A percentile compares a stretch with the other conserved stretches of the same genome.
Conservation (phyloP, 2,329 filamentous ascomycete genomes). For the Hortaea werneckii region DNA sequence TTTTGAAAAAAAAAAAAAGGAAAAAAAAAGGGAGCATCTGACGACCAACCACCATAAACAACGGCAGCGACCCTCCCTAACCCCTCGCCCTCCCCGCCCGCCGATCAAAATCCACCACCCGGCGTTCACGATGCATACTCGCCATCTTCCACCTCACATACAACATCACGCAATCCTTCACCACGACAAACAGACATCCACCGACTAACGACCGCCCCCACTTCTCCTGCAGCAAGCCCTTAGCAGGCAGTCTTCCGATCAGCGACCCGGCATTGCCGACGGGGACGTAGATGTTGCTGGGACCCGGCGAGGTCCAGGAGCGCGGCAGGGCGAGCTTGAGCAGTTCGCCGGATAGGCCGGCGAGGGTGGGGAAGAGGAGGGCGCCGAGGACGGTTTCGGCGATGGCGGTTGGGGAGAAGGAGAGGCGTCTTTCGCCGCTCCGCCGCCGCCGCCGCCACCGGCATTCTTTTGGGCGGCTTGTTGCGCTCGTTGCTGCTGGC, state of each 20-base stretch:
- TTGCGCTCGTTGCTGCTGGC: constrained; percentile 7
- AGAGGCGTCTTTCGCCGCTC: constrained; percentile 30
- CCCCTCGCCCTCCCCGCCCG: constrained; percentile 5
- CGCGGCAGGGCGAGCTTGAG: constrained; percentile 59
- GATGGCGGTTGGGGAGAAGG: constrained; percentile 45
- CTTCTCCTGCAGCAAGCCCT: constrained; percentile 58
- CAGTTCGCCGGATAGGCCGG: constrained; percentile 65
- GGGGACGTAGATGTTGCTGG: constrained; percentile 10
- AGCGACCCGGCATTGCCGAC: background rate
- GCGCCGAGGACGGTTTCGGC: constrained; percentile 55
- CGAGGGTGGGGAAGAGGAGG: constrained; percentile 72
- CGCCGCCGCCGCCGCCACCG: constrained; percentile 13
- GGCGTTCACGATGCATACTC: constrained; percentile 35
- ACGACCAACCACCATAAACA: no score
- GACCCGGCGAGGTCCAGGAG: constrained; percentile 49
- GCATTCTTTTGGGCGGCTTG: constrained; percentile 8
- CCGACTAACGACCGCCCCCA: constrained; percentile 88
- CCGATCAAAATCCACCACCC: constrained; percentile 33
- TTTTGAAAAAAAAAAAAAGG: no score
- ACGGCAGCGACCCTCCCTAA: background rate
- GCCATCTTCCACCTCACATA: constrained; percentile 47
- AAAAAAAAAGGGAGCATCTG: no score
- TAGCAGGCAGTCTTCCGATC: background rate
- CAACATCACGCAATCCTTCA: constrained; percentile 58
- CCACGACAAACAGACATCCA: constrained; percentile 75